Percentiles rank a stretch among this genome's conserved stretches.
phyloP scores from a whole-genome alignment of 2,329 filamentous ascomycete species.

The Tolypocladium album region DNA sequence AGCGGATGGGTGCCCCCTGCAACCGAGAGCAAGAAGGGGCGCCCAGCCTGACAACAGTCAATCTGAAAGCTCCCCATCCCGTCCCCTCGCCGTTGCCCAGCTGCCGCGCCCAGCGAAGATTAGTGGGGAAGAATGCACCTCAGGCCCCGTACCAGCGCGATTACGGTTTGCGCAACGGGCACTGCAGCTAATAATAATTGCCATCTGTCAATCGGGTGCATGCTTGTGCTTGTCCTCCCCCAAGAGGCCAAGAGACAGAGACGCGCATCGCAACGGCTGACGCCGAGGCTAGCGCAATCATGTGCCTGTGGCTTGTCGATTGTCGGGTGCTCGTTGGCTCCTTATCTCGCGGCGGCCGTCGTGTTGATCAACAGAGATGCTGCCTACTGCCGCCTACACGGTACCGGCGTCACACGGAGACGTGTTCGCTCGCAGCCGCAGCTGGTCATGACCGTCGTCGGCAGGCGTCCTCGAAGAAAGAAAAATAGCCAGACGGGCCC shows the following conservation, averaged over 20 bases:
- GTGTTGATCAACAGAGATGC: neutral
- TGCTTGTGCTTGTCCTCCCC: neutral
- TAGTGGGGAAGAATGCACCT: neutral
- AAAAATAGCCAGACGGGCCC: neutral
- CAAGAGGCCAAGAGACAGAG: neutral
- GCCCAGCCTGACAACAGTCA: neutral
- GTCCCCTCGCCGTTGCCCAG: neutral
- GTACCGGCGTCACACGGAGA: neutral
- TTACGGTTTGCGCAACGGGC: neutral
- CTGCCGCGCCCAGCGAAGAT: neutral
- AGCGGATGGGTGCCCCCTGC: neutral
- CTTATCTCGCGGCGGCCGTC: neutral
- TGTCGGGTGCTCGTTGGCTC: neutral
- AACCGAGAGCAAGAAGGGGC: neutral
- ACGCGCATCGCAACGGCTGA: neutral
- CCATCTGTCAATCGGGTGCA: neutral
- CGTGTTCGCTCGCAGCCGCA: neutral
- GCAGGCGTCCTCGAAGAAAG: neutral
- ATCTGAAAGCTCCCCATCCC: neutral
- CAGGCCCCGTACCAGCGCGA: neutral
- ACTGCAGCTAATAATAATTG: neutral
- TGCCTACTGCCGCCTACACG: neutral
- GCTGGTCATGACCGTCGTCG: neutral
- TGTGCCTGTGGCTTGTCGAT: neutral
- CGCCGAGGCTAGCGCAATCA: neutral